A percentile compares a stretch with the other conserved stretches of the same genome.
Evolutionary conservation across 208 protist genomes (phyloP).

Genomic region (Tritrichomonas musculus): DNA sequence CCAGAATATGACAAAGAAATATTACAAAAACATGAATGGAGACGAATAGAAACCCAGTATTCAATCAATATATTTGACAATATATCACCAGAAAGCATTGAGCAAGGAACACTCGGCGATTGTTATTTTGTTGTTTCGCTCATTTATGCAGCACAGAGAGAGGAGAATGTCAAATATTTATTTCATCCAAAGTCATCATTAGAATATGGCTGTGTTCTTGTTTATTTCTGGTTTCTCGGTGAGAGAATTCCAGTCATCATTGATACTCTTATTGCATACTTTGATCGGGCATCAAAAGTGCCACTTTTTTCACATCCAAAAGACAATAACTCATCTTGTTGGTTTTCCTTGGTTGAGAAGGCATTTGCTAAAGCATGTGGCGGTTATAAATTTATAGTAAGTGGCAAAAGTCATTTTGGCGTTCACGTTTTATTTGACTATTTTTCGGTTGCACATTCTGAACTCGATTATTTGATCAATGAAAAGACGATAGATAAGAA

Average conservation of each 20-base stretch:
- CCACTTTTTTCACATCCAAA: neutral
- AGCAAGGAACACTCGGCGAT: neutral
- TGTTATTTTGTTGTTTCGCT: neutral
- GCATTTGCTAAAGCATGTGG: neutral
- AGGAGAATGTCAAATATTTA: neutral
- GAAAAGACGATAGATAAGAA: too few species aligned
- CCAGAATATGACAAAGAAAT: neutral
- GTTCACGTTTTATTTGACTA: too few species aligned
- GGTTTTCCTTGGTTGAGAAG: neutral
- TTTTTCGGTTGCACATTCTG: too few species aligned
- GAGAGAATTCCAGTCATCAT: neutral
- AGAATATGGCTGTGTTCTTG: neutral
- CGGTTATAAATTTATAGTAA: neutral
- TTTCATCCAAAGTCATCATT: neutral
- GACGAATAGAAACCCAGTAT: neutral
- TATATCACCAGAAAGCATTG: neutral
- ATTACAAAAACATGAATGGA: neutral
- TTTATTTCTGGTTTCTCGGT: neutral
- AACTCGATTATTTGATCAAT: too few species aligned
- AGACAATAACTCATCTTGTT: neutral
- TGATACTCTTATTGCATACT: neutral
- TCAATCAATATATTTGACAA: neutral
- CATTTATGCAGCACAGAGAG: neutral
- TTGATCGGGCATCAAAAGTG: neutral
- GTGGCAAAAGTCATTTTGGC: too few species aligned